Evolutionary conservation across 2,329 filamentous ascomycete genomes (phyloP).

Genomic region (Penicillium sp.): DNA sequence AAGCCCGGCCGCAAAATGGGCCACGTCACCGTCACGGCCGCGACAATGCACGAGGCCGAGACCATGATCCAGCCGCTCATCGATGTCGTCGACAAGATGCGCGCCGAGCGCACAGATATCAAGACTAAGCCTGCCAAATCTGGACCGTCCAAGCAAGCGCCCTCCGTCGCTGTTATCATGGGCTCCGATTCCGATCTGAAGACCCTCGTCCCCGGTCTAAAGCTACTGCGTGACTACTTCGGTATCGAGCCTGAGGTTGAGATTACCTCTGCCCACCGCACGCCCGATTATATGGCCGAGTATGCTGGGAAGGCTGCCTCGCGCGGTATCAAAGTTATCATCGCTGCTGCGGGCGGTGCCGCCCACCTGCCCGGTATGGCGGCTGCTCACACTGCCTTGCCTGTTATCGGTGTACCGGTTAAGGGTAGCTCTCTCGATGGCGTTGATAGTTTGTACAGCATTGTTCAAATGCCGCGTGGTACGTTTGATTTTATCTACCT

Average conservation of each 20-base stretch:
- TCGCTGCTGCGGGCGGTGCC: conserved; percentile 71
- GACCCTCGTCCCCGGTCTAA: conserved; percentile 44
- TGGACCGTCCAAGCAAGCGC: conserved; percentile 31
- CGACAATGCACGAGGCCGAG: conserved; percentile 65
- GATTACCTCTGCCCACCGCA: conserved; percentile 59
- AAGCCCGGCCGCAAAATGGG: conserved; percentile 92
- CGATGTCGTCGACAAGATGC: conserved; percentile 73
- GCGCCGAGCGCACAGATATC: conserved; percentile 50
- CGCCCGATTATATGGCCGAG: conserved; percentile 65
- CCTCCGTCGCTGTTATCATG: conserved; percentile 48
- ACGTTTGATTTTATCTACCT: conserved; percentile 27
- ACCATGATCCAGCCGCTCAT: conserved; percentile 67
- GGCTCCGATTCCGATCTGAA: conserved; percentile 49
- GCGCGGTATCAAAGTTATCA: conserved; percentile 68
- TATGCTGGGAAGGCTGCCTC: conserved; percentile 61
- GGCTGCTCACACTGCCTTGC: conserved; percentile 65
- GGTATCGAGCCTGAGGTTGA: conserved; percentile 45
- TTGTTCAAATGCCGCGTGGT: conserved; percentile 70
- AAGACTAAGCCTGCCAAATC: conserved; percentile 34
- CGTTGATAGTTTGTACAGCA: conserved; percentile 66
- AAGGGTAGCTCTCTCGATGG: conserved; percentile 70
- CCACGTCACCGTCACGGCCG: conserved; percentile 77
- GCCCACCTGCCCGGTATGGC: conserved; percentile 73
- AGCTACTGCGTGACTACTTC: conserved; percentile 43
- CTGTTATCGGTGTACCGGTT: conserved; percentile 74